Base-by-base conservation (phyloP, 2,329 filamentous ascomycete species). In the Penicillium paneum region DNA sequence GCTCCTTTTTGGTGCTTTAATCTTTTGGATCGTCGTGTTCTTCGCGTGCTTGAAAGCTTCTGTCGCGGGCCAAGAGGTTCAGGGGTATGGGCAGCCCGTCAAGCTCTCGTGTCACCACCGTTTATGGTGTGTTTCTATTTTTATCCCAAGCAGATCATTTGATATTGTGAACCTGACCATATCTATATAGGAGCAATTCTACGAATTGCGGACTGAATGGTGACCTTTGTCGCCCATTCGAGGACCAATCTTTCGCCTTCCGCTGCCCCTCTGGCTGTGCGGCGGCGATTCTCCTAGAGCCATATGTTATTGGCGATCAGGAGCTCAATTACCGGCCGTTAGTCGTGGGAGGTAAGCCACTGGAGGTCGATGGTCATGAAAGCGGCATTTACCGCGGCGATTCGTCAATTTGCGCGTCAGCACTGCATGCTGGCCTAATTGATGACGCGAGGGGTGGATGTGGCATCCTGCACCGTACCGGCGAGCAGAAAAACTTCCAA, bases 351-450 rank as follows among this genome's bases (percentile, higher is more conserved):
- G 83, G 83, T 1, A 76, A 77, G 2, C 70, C 74, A 5, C 67
- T 72, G 7, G 56, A 65, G 17, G 67, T 72, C 26, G 70, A 75
- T 21, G 66, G 73, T 21, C 69, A 71, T 5, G 67, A 73, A 5
- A 73, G 74, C 51, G 74, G 78, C 1, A 71, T 79, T 51, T 86
- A 85, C 63, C 80, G 83, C 13, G 81, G 79, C 17, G 83, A 86
- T 64, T 84, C 82, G 3, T 84, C 82, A 66, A 81, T 86, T 55
- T 86, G 83, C 61, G 78, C 77, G 15, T 79, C 82, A 3, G 83
- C 83, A 38, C 77, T 85, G 19, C 83, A 86, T 66, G 79, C 83
- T 19, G 83, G 83, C 28, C 75, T 84, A 61, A 78, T 84, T 60
- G 76, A 71, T 48, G 75, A 84, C 59, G 66, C 71, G 3, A 73